phyloP scores from a whole-genome alignment of 257 asterid genomes.

The Salvia miltiorrhiza region DNA sequence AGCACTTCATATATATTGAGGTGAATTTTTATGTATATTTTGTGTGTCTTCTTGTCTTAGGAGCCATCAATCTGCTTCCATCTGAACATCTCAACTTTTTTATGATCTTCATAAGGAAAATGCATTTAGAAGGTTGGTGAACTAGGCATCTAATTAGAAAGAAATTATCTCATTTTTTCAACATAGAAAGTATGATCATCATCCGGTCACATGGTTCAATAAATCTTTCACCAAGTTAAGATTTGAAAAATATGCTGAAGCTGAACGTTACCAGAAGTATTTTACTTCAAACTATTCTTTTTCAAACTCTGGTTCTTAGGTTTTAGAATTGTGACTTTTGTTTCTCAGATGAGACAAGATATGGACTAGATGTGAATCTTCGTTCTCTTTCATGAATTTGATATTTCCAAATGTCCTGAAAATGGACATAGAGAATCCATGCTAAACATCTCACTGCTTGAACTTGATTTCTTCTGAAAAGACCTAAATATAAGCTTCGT shows the following conservation, averaged over 20 bases:
- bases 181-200: not conserved
- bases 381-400: not conserved
- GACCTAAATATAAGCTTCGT: not conserved
- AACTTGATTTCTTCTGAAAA: not conserved
- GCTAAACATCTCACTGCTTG: not conserved
- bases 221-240: constrained; percentile 4
- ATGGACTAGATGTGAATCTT: not conserved
- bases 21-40: constrained; percentile 31
- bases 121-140: constrained; percentile 1
- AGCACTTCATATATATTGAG: constrained; percentile 87
- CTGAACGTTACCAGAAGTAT: not conserved
- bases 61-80: not conserved
- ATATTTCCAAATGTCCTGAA: not conserved
- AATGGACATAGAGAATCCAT: not conserved
- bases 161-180: not conserved
- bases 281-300: not conserved
- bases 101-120: not conserved
- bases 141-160: not conserved
- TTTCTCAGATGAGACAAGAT: not conserved
- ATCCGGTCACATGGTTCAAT: not conserved
- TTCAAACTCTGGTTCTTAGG: not conserved
- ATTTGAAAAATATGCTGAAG: not conserved
- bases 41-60: not conserved
- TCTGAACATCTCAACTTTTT: not conserved
- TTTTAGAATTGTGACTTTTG: not conserved